Base-by-base conservation (phyloP, 257 asterid species). In the Orobanche coerulescens region DNA sequence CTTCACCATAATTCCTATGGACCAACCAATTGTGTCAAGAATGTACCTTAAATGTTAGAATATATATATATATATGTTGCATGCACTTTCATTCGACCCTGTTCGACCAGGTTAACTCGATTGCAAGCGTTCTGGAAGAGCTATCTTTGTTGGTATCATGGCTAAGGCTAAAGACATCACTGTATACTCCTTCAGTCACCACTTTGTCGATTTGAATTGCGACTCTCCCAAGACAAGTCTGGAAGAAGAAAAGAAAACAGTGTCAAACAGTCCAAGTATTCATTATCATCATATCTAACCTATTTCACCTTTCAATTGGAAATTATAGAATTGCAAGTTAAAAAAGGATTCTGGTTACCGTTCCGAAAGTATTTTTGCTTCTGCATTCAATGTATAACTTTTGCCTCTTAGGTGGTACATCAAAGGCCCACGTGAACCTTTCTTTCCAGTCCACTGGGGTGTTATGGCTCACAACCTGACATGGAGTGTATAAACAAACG, bases 321-420 rank as follows among this genome's bases (percentile, higher is more conserved):
- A 34, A 33, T 53, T 42, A 31, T 31, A 31, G 43, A 31, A 19
- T 13, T 51, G 15, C 43, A 24, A 11, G 48, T 55, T 3, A 43
- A 42, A 3, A 13, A 10, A 25, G 14, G 14, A 24, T 14, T 6
- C 44, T 13, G 52, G 58, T 76, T 75, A 89, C 96, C 95, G 84
- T 89, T 61, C 94, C 96, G 6, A 89, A 89, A 67, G 96, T 77
- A 73, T 74, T 86, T 77, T 58, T 89, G 82, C 78, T 82, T 80
- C 80, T 79, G 74, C 91, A 82, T 40, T 67, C 58, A 61, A 89
- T 79, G 55, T 80, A 82, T 39, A 89, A 72, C 89, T 86, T 89
- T 75, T 89, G 96, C 62, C 94, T 94, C 77, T 82, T 89, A 1
- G 96, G 96, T n/a, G 96, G 96, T 20, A 79, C 82, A 65, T 89